Conservation (phyloP, 2,329 filamentous ascomycete species). For the Torrubiellomyces zombiae region DNA sequence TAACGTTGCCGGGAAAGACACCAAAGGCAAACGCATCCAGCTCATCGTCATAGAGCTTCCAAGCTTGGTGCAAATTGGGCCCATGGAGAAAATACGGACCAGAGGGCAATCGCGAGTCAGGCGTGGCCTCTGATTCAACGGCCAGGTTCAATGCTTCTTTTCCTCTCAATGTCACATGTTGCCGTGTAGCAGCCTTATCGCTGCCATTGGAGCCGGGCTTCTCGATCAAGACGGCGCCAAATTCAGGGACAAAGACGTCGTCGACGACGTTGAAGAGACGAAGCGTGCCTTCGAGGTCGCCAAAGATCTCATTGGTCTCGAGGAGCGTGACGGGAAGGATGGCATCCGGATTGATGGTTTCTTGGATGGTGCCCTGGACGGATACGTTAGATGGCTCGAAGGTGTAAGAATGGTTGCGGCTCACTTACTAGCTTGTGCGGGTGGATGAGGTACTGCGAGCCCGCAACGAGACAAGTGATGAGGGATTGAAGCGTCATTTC, state of each 20-base stretch:
- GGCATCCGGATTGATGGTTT: constrained; percentile 23
- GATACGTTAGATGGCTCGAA: neutral
- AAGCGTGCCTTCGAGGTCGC: constrained; percentile 17
- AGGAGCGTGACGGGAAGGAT: constrained; percentile 23
- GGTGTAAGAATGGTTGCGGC: neutral
- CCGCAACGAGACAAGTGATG: constrained; percentile 20
- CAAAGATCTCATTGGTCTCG: constrained; percentile 19
- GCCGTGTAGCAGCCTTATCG: constrained; percentile 1
- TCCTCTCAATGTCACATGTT: constrained; percentile 1
- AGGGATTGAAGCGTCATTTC: constrained; percentile 13
- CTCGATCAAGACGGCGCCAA: constrained; percentile 21
- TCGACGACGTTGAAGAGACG: constrained; percentile 16
- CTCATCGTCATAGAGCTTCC: constrained; percentile 22
- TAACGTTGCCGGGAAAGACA: constrained; percentile 17
- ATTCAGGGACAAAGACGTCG: constrained; percentile 22
- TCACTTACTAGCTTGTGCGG: constrained; percentile 17
- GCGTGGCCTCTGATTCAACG: constrained; percentile 4
- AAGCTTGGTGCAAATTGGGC: constrained; percentile 23
- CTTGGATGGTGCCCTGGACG: constrained; percentile 21
- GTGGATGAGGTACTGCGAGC: constrained; percentile 22
- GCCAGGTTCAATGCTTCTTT: constrained; percentile 8
- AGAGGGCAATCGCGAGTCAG: constrained; percentile 14
- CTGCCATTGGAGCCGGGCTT: constrained; percentile 13
- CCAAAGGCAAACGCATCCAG: constrained; percentile 19
- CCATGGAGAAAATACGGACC: constrained; percentile 25